Evolutionary conservation across 225 moss, liverwort and hornwort genomes (phyloP).

Genomic region (Takakia lepidozioides): DNA sequence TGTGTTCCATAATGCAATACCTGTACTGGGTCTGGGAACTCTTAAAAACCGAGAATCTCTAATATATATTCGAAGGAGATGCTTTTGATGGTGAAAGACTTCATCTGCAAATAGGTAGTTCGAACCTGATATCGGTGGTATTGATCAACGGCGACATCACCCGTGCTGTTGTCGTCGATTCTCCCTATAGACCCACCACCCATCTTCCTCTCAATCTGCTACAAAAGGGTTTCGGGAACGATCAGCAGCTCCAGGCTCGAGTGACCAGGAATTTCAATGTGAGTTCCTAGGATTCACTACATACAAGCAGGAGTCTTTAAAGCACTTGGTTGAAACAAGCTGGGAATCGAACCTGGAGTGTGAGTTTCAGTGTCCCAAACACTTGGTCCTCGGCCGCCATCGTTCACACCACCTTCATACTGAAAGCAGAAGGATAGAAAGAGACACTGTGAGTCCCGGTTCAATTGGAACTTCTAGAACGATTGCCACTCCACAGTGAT

Average conservation of each 20-base stretch:
- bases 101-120: no score
- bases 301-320: no score
- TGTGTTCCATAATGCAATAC: no score
- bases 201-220: neutral
- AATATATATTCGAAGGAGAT: no score
- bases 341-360: slow-evolving; percentile 7
- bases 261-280: neutral
- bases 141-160: slow-evolving; percentile 38
- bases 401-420: slow-evolving; percentile 34
- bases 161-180: slow-evolving; percentile 12
- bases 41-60: no score
- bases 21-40: no score
- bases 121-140: slow-evolving; percentile 48
- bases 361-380: slow-evolving; percentile 22
- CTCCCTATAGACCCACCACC: neutral
- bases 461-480: neutral
- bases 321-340: neutral
- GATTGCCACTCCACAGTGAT: no score
- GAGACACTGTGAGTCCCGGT: no score
- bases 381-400: slow-evolving; percentile 29
- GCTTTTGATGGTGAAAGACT: no score
- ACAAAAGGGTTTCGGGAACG: neutral
- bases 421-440: slow-evolving; percentile 4
- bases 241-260: neutral
- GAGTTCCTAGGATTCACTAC: neutral